Conservation (phyloP, 352 stramenopile genomes). For the Aphanomyces invadans region DNA sequence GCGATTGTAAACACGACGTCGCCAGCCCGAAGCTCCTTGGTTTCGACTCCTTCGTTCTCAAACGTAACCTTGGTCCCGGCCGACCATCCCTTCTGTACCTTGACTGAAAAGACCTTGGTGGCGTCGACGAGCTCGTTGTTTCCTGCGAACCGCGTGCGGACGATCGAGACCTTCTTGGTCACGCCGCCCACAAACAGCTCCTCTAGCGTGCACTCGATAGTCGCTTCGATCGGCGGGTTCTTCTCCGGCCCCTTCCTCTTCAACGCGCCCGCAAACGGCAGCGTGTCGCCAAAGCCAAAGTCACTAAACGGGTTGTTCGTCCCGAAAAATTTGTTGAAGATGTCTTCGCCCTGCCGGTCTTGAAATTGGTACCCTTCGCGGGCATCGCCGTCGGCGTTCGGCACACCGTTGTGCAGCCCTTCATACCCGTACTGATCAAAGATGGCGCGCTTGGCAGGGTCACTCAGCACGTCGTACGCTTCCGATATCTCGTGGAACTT, state of each 20-base stretch:
- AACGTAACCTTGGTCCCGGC: constrained; percentile 94
- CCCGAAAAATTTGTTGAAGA: constrained; percentile 91
- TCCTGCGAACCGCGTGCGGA: constrained; percentile 59
- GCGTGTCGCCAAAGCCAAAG: constrained; percentile 84
- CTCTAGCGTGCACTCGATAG: constrained; percentile 80
- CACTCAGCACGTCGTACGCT: constrained; percentile 91
- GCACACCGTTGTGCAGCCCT: constrained; percentile 86
- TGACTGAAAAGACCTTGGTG: constrained; percentile 79
- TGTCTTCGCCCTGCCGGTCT: constrained; percentile 81
- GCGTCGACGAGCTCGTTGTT: constrained; percentile 60
- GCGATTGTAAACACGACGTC: constrained; percentile 92
- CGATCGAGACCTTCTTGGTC: constrained; percentile 83
- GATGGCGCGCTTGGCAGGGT: constrained; percentile 83
- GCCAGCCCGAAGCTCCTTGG: constrained; percentile 87
- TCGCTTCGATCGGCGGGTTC: constrained; percentile 51
- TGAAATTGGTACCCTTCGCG: constrained; percentile 86
- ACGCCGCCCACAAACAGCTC: constrained; percentile 85
- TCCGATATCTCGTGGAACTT: constrained; percentile 93
- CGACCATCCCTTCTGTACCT: constrained; percentile 92
- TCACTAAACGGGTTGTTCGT: constrained; percentile 87
- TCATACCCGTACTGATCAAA: constrained; percentile 95
- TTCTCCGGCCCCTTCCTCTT: constrained; percentile 73
- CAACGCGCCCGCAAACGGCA: constrained; percentile 72
- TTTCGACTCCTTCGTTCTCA: constrained; percentile 86
- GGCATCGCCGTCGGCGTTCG: constrained; percentile 64